Evolutionary conservation across 805 yeast genomes (phyloP).

Genomic region (Debaryomyces castellii): DNA sequence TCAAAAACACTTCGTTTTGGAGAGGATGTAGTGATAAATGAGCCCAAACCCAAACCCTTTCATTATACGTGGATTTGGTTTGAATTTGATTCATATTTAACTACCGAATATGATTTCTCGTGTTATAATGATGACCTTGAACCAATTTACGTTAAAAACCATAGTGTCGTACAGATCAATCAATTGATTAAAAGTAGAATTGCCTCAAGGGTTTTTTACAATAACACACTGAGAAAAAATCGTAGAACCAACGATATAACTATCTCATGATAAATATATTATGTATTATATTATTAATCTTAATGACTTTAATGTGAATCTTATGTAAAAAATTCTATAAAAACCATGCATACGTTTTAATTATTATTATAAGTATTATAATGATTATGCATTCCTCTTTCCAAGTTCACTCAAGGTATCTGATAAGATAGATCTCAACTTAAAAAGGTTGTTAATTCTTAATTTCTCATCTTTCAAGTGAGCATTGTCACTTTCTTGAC

Average conservation of each 20-base stretch:
- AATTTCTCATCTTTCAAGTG: slow-evolving; percentile 87
- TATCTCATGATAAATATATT: background rate
- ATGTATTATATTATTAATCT: background rate
- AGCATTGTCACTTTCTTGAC: slow-evolving; percentile 92
- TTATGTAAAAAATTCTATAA: background rate
- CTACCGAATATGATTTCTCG: slow-evolving; percentile 20
- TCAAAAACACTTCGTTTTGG: slow-evolving; percentile 14
- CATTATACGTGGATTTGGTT: slow-evolving; percentile 32
- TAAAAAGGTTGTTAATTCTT: slow-evolving; percentile 73
- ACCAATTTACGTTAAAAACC: slow-evolving; percentile 8
- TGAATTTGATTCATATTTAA: slow-evolving; percentile 11
- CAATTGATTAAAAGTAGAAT: slow-evolving; percentile 12
- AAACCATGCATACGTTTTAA: background rate
- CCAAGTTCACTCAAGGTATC: slow-evolving; percentile 49
- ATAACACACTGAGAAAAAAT: slow-evolving; percentile 15
- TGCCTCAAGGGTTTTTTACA: slow-evolving; percentile 23
- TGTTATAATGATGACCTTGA: slow-evolving; percentile 15
- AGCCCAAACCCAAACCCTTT: slow-evolving; percentile 3
- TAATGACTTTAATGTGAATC: background rate
- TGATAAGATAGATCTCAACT: slow-evolving; percentile 62
- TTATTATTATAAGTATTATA: background rate
- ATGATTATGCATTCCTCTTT: background rate
- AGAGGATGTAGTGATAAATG: slow-evolving; percentile 15
- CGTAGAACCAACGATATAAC: slow-evolving; percentile 11
- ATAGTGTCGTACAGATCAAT: slow-evolving; percentile 23